Conservation (phyloP, 805 yeast species). For the Schwanniomyces pseudopolymorphus region DNA sequence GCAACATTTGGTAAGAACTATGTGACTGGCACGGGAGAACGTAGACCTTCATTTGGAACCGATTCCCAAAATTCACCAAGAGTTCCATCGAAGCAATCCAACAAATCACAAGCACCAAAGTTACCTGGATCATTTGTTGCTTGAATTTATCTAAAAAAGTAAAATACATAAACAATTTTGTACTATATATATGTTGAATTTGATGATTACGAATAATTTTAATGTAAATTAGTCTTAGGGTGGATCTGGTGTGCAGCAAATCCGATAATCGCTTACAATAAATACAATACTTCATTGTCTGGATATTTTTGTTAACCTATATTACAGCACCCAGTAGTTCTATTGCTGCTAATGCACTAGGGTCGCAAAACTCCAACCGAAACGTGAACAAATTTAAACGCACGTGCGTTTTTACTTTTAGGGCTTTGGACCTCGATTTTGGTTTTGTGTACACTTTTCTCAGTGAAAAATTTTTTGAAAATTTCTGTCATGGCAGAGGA, state of each 20-base stretch:
- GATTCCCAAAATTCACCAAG: neutral
- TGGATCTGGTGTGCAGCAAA: no score
- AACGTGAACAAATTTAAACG: no score
- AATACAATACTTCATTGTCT: no score
- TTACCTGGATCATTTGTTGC: neutral
- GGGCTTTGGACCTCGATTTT: neutral
- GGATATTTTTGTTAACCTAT: no score
- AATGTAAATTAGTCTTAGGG: no score
- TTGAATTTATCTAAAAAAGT: neutral
- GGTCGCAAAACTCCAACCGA: neutral
- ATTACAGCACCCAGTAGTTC: no score
- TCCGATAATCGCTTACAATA: no score
- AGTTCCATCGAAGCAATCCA: neutral
- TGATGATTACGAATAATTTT: neutral
- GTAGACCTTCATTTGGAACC: neutral
- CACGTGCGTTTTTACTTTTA: neutral
- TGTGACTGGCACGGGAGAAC: neutral
- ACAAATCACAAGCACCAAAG: neutral
- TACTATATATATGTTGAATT: neutral
- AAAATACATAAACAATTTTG: neutral
- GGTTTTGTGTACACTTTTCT: neutral
- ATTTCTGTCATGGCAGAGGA: conserved; percentile 1
- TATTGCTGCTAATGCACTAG: no score
- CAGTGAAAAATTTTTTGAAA: conserved; percentile 1
- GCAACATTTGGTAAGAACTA: neutral